Evolutionary conservation across 2,329 filamentous ascomycete genomes (phyloP).

Genomic region (Pseudogymnoascus sp.): DNA sequence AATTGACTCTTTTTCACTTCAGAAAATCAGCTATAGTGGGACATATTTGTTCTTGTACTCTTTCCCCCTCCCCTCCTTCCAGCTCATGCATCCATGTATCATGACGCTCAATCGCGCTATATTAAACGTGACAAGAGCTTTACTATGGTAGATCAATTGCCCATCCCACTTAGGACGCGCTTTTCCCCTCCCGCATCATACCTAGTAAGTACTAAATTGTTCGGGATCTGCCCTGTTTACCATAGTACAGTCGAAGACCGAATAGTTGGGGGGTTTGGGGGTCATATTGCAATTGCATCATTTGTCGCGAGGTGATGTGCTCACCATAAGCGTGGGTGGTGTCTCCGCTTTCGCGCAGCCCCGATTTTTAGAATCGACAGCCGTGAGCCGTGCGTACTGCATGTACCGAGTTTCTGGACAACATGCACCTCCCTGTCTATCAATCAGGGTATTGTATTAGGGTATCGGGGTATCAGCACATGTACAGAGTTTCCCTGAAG

Average conservation of each 20-base stretch:
- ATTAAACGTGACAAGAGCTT: not conserved
- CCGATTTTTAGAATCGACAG: not conserved
- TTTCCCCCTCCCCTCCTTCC: no score
- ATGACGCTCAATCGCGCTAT: not conserved
- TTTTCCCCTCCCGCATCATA: not conserved
- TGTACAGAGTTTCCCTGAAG: no score
- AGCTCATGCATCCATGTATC: not conserved
- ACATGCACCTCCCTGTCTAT: no score
- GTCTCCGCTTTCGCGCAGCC: not conserved
- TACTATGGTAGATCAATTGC: not conserved
- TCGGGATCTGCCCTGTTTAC: not conserved
- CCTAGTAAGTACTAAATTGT: not conserved
- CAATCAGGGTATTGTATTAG: no score
- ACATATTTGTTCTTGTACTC: not conserved
- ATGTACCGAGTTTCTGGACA: not conserved
- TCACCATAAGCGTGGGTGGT: not conserved
- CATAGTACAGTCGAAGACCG: not conserved
- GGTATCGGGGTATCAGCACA: no score
- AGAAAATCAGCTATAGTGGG: not conserved
- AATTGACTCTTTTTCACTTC: not conserved
- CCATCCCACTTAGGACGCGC: not conserved
- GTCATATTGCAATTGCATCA: not conserved
- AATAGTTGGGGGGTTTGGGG: not conserved
- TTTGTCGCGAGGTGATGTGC: slow-evolving; percentile 6
- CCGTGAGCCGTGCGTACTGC: not conserved